phyloP scores from a whole-genome alignment of 2,329 filamentous ascomycete genomes.

The Cordyceps sp. region DNA sequence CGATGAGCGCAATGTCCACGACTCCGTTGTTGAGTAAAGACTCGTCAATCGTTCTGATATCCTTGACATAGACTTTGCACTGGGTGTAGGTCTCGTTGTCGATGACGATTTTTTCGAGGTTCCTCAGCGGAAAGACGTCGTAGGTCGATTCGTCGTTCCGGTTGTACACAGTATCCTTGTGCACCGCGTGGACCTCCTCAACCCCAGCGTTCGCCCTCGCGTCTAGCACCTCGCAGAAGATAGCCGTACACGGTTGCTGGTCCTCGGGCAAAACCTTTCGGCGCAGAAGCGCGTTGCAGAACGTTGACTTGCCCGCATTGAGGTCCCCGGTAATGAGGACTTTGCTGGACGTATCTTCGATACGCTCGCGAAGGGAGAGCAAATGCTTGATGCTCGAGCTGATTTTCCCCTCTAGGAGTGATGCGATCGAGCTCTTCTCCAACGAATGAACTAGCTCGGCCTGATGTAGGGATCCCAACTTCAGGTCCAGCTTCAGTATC shows the following conservation, averaged over 20 bases:
- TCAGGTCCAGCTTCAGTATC: conserved; percentile 84
- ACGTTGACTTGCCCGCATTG: conserved; percentile 96
- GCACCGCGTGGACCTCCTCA: conserved; percentile 92
- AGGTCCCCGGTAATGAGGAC: conserved; percentile 90
- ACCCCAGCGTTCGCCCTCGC: conserved; percentile 77
- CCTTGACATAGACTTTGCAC: conserved; percentile 94
- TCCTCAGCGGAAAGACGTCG: conserved; percentile 60
- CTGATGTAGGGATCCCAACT: conserved; percentile 73
- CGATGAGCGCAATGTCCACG: conserved; percentile 93
- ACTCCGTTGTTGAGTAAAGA: conserved; percentile 94
- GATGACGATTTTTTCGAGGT: conserved; percentile 77
- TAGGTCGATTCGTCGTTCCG: conserved; percentile 89
- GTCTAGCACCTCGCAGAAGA: conserved; percentile 95
- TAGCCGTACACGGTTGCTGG: conserved; percentile 93
- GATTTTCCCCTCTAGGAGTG: conserved; percentile 85
- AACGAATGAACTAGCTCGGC: conserved; percentile 85
- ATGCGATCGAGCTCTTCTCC: conserved; percentile 80
- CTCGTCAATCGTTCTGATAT: conserved; percentile 76
- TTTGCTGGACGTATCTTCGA: conserved; percentile 95
- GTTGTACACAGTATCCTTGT: conserved; percentile 64
- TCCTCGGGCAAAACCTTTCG: conserved; percentile 90
- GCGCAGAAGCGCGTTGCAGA: conserved; percentile 90
- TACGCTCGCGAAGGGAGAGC: conserved; percentile 71
- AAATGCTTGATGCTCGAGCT: conserved; percentile 86
- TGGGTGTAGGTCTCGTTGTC: conserved; percentile 82